Percentiles rank a stretch among this genome's conserved stretches.
Evolutionary conservation across 2,329 filamentous ascomycete genomes (phyloP).

Genomic region (Geoglossum cookeanum): DNA sequence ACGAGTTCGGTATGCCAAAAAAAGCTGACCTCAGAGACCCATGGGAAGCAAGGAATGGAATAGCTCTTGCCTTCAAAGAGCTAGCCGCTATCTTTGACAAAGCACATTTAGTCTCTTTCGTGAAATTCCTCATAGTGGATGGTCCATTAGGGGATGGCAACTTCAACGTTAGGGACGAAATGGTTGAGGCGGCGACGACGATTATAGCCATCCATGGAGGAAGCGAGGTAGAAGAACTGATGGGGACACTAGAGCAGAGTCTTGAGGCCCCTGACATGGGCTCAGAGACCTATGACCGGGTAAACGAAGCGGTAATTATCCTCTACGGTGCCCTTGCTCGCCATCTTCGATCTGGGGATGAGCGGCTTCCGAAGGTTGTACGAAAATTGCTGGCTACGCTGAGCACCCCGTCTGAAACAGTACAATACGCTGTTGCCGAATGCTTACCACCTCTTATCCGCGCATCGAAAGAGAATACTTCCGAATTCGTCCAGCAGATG

Average conservation of each 20-base stretch:
- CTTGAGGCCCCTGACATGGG: slow-evolving; percentile 72
- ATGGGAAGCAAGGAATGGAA: slow-evolving; percentile 81
- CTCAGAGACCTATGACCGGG: slow-evolving; percentile 63
- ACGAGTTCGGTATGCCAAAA: slow-evolving; percentile 85
- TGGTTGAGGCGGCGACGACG: slow-evolving; percentile 74
- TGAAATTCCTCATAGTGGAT: slow-evolving; percentile 67
- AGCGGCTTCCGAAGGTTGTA: slow-evolving; percentile 73
- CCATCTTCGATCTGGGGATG: slow-evolving; percentile 69
- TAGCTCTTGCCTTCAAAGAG: slow-evolving; percentile 72
- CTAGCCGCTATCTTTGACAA: slow-evolving; percentile 52
- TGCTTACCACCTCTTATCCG: slow-evolving; percentile 83
- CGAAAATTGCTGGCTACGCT: slow-evolving; percentile 71
- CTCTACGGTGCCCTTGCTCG: slow-evolving; percentile 87
- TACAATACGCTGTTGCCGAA: slow-evolving; percentile 89
- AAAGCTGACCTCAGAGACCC: slow-evolving; percentile 76
- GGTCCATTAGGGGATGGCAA: slow-evolving; percentile 78
- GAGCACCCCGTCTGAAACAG: slow-evolving; percentile 86
- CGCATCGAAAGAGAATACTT: slow-evolving; percentile 57
- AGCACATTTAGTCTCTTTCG: slow-evolving; percentile 53
- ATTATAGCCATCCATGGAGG: slow-evolving; percentile 70
- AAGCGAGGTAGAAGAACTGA: slow-evolving; percentile 66
- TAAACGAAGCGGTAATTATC: slow-evolving; percentile 94
- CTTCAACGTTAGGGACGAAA: slow-evolving; percentile 59
- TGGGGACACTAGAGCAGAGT: slow-evolving; percentile 77
- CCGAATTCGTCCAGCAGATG: slow-evolving; percentile 63